phyloP scores from a whole-genome alignment of 139 green algal genomes.

The Picochlorum sp. region DNA sequence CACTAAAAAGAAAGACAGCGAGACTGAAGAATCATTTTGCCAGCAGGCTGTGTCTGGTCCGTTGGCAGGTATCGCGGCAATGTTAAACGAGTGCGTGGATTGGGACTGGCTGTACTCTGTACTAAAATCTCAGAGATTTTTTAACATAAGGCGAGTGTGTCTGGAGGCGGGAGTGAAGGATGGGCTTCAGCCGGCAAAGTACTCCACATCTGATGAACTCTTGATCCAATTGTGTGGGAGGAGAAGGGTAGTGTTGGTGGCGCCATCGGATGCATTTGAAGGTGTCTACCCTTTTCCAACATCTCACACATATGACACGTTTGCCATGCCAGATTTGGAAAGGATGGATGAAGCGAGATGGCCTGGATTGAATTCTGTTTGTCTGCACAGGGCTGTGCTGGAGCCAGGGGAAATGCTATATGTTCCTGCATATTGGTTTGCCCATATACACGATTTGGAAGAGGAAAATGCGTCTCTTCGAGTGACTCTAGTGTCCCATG shows the following conservation, averaged over 20 bases:
- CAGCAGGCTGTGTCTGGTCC: not conserved
- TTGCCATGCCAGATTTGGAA: constrained; percentile 59
- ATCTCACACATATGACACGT: constrained; percentile 61
- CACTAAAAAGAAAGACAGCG: no score
- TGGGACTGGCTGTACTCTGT: constrained; percentile 32
- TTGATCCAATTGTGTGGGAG: constrained; percentile 44
- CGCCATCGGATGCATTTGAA: constrained; percentile 29
- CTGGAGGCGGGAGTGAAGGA: constrained; percentile 25
- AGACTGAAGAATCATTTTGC: no score
- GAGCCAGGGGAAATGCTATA: constrained; percentile 44
- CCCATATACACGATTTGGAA: constrained; percentile 36
- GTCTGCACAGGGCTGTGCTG: constrained; percentile 27
- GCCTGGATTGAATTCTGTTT: constrained; percentile 18
- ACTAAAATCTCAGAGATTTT: constrained; percentile 13
- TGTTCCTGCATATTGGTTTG: constrained; percentile 51
- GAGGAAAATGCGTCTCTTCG: constrained; percentile 8
- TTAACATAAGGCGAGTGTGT: constrained; percentile 11
- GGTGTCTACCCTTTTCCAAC: constrained; percentile 64
- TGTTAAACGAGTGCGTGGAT: constrained; percentile 3
- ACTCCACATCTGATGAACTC: constrained; percentile 33
- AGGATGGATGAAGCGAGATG: constrained; percentile 26
- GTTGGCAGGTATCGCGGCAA: not conserved
- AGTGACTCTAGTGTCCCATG: constrained; percentile 11
- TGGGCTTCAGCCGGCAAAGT: constrained; percentile 38
- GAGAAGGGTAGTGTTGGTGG: constrained; percentile 48